phyloP scores from a whole-genome alignment of 2,329 filamentous ascomycete species.

The Esteya vermicola region DNA sequence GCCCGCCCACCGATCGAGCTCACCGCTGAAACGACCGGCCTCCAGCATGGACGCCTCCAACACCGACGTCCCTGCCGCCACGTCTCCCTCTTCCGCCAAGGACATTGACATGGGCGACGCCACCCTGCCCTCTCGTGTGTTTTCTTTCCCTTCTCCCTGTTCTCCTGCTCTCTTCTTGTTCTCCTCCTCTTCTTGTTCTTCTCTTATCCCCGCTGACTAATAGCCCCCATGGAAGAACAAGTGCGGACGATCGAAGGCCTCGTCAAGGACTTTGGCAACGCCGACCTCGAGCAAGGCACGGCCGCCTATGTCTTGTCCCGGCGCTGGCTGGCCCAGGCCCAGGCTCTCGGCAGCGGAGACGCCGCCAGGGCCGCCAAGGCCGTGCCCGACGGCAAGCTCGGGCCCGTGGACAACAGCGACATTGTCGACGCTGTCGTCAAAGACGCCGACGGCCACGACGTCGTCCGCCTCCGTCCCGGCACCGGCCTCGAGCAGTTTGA shows the following conservation, averaged over 20 bases:
- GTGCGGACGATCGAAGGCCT: slow-evolving; percentile 57
- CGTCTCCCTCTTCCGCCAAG: slow-evolving; percentile 7
- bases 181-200: neutral
- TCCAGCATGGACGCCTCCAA: slow-evolving; percentile 48
- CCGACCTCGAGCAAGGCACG: slow-evolving; percentile 52
- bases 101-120: slow-evolving; percentile 31
- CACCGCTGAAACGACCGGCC: slow-evolving; percentile 48
- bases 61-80: slow-evolving; percentile 11
- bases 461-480: slow-evolving; percentile 61
- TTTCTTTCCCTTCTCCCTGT: neutral
- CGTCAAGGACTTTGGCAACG: slow-evolving; percentile 34
- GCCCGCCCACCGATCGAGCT: slow-evolving; percentile 44
- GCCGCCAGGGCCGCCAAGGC: slow-evolving; percentile 43
- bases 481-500: slow-evolving; percentile 58
- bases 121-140: slow-evolving; percentile 9
- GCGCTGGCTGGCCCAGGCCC: slow-evolving; percentile 63
- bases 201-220: neutral
- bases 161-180: neutral
- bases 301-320: slow-evolving; percentile 66
- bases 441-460: slow-evolving; percentile 37
- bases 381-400: slow-evolving; percentile 45
- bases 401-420: slow-evolving; percentile 77
- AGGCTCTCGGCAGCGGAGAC: slow-evolving; percentile 45
- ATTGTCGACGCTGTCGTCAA: slow-evolving; percentile 51
- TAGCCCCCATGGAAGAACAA: slow-evolving; percentile 32